These are phyloP conservation scores for Fusarium sublunatum DNA, from an alignment of 2,329 filamentous ascomycete species.

Conservation along the genomic window DNA sequence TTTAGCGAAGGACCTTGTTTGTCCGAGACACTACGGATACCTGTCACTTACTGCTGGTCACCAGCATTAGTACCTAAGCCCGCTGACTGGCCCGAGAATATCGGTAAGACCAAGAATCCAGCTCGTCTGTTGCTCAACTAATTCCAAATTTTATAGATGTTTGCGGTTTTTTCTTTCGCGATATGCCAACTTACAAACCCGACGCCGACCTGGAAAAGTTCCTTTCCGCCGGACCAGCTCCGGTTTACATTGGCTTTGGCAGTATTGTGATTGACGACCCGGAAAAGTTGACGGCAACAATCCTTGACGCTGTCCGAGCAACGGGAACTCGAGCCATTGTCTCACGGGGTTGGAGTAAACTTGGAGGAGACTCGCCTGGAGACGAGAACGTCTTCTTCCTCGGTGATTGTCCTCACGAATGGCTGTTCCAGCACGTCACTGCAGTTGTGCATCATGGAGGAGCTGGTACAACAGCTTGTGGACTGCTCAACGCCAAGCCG, in stretches of 20 bases:
- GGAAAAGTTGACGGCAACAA: constrained; percentile 71
- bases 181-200: constrained; percentile 65
- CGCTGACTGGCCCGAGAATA: constrained; percentile 71
- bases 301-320: constrained; percentile 71
- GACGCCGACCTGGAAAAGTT: constrained; percentile 65
- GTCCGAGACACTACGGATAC: constrained; percentile 73
- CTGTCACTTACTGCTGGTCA: constrained; percentile 84
- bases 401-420: constrained; percentile 78
- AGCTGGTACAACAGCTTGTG: constrained; percentile 78
- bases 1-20: constrained; percentile 76
- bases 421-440: constrained; percentile 73
- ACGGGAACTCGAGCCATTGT: constrained; percentile 75
- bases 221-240: constrained; percentile 65
- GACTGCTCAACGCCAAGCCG: constrained; percentile 73
- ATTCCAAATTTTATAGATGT: constrained; percentile 49
- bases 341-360: constrained; percentile 77
- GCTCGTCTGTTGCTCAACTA: no score
- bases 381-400: constrained; percentile 69
- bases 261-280: constrained; percentile 79
- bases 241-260: constrained; percentile 79
- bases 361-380: constrained; percentile 68
- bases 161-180: constrained; percentile 75
- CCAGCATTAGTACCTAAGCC: constrained; percentile 74
- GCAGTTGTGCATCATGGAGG: constrained; percentile 78
- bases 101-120: constrained; percentile 54